phyloP scores from a whole-genome alignment of 768 basidiomycete genomes.

The Tylopilus vinaceipallidus region DNA sequence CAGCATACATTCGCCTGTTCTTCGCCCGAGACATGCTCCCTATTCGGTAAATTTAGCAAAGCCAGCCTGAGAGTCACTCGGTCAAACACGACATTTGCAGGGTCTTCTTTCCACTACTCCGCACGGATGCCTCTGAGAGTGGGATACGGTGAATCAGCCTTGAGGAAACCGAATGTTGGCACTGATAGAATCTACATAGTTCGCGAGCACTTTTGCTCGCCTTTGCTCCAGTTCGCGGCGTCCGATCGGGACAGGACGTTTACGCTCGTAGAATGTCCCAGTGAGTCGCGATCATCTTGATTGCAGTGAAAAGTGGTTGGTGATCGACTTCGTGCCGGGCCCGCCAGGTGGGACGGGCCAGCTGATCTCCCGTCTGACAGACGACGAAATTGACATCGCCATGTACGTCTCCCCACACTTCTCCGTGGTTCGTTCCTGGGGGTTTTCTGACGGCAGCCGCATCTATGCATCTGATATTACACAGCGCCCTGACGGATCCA shows the following conservation, averaged over 20 bases:
- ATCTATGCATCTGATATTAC: background rate
- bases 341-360: conserved; percentile 79
- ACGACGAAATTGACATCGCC: conserved; percentile 78
- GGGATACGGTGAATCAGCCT: conserved; percentile 29
- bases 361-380: conserved; percentile 69
- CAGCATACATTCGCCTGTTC: background rate
- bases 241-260: conserved; percentile 71
- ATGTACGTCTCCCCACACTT: conserved; percentile 47
- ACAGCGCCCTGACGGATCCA: conserved; percentile 88
- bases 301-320: background rate
- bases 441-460: background rate
- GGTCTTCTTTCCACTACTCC: background rate
- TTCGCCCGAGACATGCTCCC: too few relatives aligned
- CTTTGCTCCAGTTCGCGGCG: conserved; percentile 81
- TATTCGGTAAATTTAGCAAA: conserved; percentile 3
- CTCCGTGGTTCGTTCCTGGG: background rate
- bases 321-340: conserved; percentile 24
- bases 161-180: background rate
- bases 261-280: conserved; percentile 85
- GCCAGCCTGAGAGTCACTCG: too few relatives aligned
- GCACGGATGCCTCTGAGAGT: conserved; percentile 29
- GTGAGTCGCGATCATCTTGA: conserved; percentile 37
- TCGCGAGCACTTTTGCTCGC: conserved; percentile 89
- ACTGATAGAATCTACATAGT: conserved; percentile 41
- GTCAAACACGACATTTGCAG: background rate